Percentiles rank a stretch among this genome's conserved stretches.
Conservation (phyloP, 2,329 filamentous ascomycete species). For the Hymenoscyphus fructigenus region DNA sequence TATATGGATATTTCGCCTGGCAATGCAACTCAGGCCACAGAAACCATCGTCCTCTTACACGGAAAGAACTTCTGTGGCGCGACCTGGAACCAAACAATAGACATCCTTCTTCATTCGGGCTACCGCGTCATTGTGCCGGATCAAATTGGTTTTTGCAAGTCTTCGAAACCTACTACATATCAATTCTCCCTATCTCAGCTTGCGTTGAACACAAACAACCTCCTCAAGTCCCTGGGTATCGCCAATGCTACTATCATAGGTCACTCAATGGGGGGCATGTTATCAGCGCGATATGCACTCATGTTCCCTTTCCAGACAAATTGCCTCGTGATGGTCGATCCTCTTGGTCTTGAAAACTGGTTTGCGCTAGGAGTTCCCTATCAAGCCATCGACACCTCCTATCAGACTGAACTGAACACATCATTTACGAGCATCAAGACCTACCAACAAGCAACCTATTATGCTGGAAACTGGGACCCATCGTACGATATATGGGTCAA, state of each 20-base stretch:
- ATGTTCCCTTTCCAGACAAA: slow-evolving; percentile 47
- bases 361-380: slow-evolving; percentile 48
- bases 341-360: slow-evolving; percentile 38
- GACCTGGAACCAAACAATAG: slow-evolving; percentile 52
- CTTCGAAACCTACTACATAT: slow-evolving; percentile 49
- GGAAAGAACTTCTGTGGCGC: slow-evolving; percentile 57
- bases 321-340: slow-evolving; percentile 49
- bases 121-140: slow-evolving; percentile 55
- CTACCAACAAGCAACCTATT: slow-evolving; percentile 51
- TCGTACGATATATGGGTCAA: slow-evolving; percentile 55
- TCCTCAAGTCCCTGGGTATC: slow-evolving; percentile 46
- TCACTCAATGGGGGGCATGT: slow-evolving; percentile 57
- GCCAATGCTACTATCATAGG: slow-evolving; percentile 49
- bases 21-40: slow-evolving; percentile 34
- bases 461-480: slow-evolving; percentile 47
- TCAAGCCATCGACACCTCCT: slow-evolving; percentile 42
- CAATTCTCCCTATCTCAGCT: slow-evolving; percentile 54
- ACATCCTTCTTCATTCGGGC: slow-evolving; percentile 42
- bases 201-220: slow-evolving; percentile 49
- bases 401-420: slow-evolving; percentile 40
- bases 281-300: slow-evolving; percentile 50
- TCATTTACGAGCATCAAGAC: slow-evolving; percentile 45
- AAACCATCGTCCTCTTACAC: slow-evolving; percentile 48
- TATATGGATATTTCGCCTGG: slow-evolving; percentile 47
- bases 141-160: slow-evolving; percentile 59